phyloP scores from a whole-genome alignment of 805 yeast species.

The Tetrapisispora taiwanensis region DNA sequence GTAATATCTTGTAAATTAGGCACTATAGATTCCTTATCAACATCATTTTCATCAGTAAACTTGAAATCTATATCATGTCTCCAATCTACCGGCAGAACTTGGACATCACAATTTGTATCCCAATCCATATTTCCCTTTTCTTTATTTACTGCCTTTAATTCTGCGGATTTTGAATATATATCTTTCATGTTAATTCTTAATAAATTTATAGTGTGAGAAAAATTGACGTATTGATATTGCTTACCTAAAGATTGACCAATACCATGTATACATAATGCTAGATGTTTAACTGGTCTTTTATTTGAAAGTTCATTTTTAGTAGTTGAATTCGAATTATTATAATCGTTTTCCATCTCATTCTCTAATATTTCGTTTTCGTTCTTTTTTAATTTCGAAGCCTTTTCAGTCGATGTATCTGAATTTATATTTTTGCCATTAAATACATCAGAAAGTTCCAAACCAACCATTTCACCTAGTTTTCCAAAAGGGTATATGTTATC shows the following conservation, averaged over 20 bases:
- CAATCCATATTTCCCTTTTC: slow-evolving; percentile 35
- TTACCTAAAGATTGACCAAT: slow-evolving; percentile 84
- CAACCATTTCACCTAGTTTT: slow-evolving; percentile 2
- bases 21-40: slow-evolving; percentile 28
- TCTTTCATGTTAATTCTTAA: slow-evolving; percentile 49
- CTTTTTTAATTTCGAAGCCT: background rate
- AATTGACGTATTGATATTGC: slow-evolving; percentile 70
- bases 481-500: background rate
- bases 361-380: slow-evolving; percentile 29
- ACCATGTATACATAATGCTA: slow-evolving; percentile 88
- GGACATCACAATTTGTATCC: slow-evolving; percentile 49
- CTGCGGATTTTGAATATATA: slow-evolving; percentile 35
- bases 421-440: background rate
- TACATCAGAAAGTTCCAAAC: background rate
- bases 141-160: slow-evolving; percentile 35
- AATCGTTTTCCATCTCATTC: slow-evolving; percentile 42
- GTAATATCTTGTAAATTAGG: slow-evolving; percentile 67
- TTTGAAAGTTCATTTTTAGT: slow-evolving; percentile 29
- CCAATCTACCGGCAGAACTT: slow-evolving; percentile 89
- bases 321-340: slow-evolving; percentile 33
- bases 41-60: slow-evolving; percentile 34
- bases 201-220: slow-evolving; percentile 71
- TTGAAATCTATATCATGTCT: slow-evolving; percentile 64
- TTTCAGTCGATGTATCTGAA: background rate
- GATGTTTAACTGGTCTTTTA: slow-evolving; percentile 38